phyloP scores from a whole-genome alignment of 345 rosid species.

The Garcia nutans region DNA sequence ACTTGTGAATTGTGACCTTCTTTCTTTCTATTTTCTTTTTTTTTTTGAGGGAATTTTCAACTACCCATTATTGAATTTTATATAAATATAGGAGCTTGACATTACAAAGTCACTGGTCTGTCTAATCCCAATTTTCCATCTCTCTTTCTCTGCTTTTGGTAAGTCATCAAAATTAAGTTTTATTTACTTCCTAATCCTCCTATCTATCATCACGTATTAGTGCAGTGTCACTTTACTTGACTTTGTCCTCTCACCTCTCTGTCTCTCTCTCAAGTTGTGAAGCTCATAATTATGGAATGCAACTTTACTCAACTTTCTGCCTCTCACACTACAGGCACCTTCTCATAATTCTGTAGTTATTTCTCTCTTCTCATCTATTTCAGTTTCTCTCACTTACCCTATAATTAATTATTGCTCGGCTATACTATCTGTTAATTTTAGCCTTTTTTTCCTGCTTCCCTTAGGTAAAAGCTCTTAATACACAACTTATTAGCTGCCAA shows the following conservation, averaged over 20 bases:
- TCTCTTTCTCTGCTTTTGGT: conserved; percentile 19
- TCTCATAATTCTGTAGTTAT: neutral
- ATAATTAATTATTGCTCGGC: neutral
- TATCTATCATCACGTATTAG: neutral
- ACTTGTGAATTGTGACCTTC: neutral
- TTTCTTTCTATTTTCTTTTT: neutral
- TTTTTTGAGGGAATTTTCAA: conserved; percentile 17
- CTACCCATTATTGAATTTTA: conserved; percentile 5
- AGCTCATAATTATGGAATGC: conserved; percentile 31
- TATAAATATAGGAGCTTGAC: too few species aligned
- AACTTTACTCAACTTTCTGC: conserved; percentile 38
- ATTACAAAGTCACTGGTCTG: too few species aligned
- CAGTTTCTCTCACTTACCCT: conserved; percentile 3
- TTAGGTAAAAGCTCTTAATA: neutral
- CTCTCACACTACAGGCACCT: conserved; percentile 20
- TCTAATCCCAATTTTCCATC: neutral
- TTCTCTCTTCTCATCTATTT: conserved; percentile 17
- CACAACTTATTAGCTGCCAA: neutral
- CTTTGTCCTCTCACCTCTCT: conserved; percentile 12
- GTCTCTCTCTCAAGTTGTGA: conserved; percentile 13
- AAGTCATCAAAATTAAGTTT: conserved; percentile 14
- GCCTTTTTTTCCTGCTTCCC: neutral
- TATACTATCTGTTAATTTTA: neutral
- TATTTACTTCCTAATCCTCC: neutral
- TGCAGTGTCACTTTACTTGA: conserved; percentile 4